These are phyloP conservation scores for Aspergillus fumigatus DNA, from an alignment of 2,329 filamentous ascomycete species.

Conservation along the genomic window DNA sequence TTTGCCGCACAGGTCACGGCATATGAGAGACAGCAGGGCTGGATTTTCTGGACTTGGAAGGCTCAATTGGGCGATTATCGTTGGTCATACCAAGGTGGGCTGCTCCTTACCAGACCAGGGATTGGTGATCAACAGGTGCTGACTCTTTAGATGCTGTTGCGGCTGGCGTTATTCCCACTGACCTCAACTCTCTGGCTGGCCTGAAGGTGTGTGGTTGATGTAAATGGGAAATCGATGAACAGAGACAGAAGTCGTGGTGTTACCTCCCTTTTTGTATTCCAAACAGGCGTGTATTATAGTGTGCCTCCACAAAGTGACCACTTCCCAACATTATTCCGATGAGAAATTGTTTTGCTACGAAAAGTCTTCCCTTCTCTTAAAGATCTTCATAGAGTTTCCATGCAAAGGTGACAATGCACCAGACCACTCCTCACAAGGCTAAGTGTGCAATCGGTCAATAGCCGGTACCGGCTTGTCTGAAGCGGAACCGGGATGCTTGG, in stretches of 20 bases:
- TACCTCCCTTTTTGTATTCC: no score
- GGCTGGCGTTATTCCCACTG: conserved; percentile 38
- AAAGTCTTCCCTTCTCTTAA: not conserved
- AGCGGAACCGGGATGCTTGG: not conserved
- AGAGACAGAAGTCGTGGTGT: not conserved
- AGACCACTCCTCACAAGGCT: not conserved
- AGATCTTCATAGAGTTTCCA: not conserved
- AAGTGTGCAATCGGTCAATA: not conserved
- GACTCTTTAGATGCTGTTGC: conserved; percentile 39
- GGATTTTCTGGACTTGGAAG: conserved; percentile 61
- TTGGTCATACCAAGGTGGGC: conserved; percentile 27
- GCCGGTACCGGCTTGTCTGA: not conserved
- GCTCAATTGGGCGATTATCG: conserved; percentile 36
- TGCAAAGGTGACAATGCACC: not conserved
- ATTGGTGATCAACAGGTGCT: conserved; percentile 42
- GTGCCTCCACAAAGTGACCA: not conserved
- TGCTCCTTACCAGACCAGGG: not conserved
- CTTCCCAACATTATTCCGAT: not conserved
- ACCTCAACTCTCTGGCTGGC: conserved; percentile 16
- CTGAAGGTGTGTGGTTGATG: conserved; percentile 1
- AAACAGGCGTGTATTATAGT: not conserved
- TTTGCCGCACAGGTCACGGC: conserved; percentile 54
- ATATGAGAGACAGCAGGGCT: conserved; percentile 53
- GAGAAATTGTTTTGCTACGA: not conserved
- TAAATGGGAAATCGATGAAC: not conserved